phyloP scores from a whole-genome alignment of 371 early-diverging fungal genomes.

The Globomyces sp. region DNA sequence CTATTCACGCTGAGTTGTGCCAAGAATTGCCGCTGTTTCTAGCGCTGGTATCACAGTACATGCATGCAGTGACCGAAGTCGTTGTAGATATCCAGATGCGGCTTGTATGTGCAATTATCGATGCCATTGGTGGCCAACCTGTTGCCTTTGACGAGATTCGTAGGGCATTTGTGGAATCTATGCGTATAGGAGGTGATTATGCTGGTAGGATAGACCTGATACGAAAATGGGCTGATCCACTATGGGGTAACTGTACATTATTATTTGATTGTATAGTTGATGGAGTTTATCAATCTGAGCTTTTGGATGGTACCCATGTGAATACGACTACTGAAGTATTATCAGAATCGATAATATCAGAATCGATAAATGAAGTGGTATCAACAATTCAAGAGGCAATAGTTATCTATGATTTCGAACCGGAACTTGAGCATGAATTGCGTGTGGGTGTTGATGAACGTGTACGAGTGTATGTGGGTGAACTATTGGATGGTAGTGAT shows the following conservation, averaged over 20 bases:
- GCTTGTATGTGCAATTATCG: conserved; percentile 15
- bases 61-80: conserved; percentile 60
- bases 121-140: conserved; percentile 1
- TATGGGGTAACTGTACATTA: neutral
- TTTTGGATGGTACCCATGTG: neutral
- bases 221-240: neutral
- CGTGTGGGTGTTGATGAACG: conserved; percentile 26
- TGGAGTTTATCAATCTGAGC: too few relatives aligned
- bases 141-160: neutral
- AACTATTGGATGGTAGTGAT: conserved; percentile 2
- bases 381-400: neutral
- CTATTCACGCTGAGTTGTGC: conserved; percentile 73
- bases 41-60: conserved; percentile 56
- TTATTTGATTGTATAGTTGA: too few relatives aligned
- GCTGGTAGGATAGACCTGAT: neutral
- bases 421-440: conserved; percentile 39
- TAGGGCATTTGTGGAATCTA: neutral
- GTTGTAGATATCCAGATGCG: conserved; percentile 59
- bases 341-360: neutral
- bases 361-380: neutral
- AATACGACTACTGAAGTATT: neutral
- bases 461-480: conserved; percentile 1
- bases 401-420: conserved; percentile 25
- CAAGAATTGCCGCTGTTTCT: conserved; percentile 76
- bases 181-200: neutral